Evolutionary conservation across 352 stramenopile genomes (phyloP), one percentile per base, ranked within the genome.

Genomic region (Elongisporangium prolatum): DNA sequence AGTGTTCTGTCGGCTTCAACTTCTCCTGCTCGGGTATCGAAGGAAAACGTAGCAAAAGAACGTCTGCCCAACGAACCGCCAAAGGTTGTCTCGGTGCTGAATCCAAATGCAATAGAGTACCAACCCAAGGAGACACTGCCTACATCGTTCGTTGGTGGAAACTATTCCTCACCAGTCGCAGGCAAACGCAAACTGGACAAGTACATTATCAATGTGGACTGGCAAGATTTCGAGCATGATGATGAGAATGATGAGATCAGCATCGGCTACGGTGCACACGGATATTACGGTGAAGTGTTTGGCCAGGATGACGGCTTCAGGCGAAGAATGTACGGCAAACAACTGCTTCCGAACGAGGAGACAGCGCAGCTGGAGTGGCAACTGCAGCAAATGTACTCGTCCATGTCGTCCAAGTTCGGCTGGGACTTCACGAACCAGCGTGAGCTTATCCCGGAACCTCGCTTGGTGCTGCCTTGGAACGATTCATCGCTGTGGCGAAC

Each of bases 141-240:
- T 24, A 0, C 37, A 21, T 8, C 24, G 48, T 8, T 44, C 17
- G 48, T 61, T 59, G 40, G 58, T 18, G 20, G 40, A 3, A 20
- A 50, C 9, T 21, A 25, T 55, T 60, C 49, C 28, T 54, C 48
- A 37, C 55, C 38, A 34, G 61, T 59, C 53, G 59, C 25, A 18
- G 70, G 79, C 3, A 91, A 93, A 56, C 77, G 80, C 17, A 91
- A 89, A 52, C 72, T 89, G 37, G 84, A 91, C 40, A 69, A 86
- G 48, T 91, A 82, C 50, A 74, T 91, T 52, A 64, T 92, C 18
- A 71, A 71, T 34, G 67, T 88, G 5, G 60, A 68, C 21, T 61
- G 49, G 50, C 60, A 76, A 50, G 72, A 84, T 52, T 58, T 74
- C 9, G 49, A 47, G 4, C 62, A 57, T 52, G 71, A 70, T 8